Conservation (phyloP, 352 stramenopile genomes). For the Discostella stelligera region DNA sequence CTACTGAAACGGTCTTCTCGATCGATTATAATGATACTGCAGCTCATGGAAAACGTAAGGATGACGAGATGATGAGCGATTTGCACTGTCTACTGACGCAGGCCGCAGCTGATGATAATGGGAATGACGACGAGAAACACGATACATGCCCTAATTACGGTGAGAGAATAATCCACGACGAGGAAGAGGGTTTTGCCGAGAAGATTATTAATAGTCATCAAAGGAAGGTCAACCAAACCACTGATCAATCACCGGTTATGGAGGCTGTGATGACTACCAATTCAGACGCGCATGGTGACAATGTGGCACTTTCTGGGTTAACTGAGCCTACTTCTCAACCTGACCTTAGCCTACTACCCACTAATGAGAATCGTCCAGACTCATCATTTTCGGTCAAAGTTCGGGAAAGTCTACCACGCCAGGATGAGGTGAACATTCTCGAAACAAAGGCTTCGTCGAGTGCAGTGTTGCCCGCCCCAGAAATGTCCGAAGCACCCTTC, state of each 20-base stretch:
- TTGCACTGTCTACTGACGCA: constrained; percentile 28
- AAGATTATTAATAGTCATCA: not conserved
- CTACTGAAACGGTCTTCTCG: not conserved
- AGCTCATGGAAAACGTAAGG: not conserved
- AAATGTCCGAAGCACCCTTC: not conserved
- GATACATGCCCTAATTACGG: too few relatives aligned
- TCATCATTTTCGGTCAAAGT: not conserved
- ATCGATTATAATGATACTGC: not conserved
- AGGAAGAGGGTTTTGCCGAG: not conserved
- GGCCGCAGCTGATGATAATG: constrained; percentile 9
- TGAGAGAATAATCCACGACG: not conserved
- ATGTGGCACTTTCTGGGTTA: constrained; percentile 23
- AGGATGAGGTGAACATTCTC: not conserved
- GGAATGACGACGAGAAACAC: not conserved
- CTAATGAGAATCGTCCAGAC: constrained; percentile 12
- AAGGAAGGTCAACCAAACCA: not conserved
- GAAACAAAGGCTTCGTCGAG: not conserved
- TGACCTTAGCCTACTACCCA: constrained; percentile 10
- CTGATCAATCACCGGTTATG: not conserved
- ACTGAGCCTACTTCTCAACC: constrained; percentile 29
- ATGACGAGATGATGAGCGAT: not conserved
- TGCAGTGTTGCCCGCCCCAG: not conserved
- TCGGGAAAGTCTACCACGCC: not conserved
- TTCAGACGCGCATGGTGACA: not conserved
- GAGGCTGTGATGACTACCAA: constrained; percentile 9